These are phyloP conservation scores for Salvia hispanica DNA, from an alignment of 257 asterid genomes.

Conservation along the genomic window DNA sequence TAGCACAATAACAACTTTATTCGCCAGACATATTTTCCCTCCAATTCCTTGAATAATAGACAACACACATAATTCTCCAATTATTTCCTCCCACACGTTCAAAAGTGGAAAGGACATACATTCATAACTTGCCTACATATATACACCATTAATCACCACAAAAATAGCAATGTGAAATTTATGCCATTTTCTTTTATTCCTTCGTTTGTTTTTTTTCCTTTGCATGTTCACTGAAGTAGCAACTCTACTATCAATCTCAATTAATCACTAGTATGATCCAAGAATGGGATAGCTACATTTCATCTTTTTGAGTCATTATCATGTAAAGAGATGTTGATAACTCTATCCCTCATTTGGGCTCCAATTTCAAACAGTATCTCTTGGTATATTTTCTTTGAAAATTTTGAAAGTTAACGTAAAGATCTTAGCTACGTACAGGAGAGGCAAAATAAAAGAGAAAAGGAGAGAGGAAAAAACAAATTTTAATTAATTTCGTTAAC, in stretches of 20 bases:
- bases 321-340: slow-evolving; percentile 33
- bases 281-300: slow-evolving; percentile 30
- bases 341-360: slow-evolving; percentile 12
- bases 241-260: slow-evolving; percentile 11
- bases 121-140: slow-evolving; percentile 1
- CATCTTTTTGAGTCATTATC: slow-evolving; percentile 28
- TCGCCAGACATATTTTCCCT: not conserved
- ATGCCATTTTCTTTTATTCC: not conserved
- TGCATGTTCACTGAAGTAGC: slow-evolving; percentile 22
- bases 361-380: slow-evolving; percentile 14
- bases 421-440: slow-evolving; percentile 1
- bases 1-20: too few relatives aligned
- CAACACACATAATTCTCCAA: not conserved
- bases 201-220: not conserved
- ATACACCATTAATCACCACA: not conserved
- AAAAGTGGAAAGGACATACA: not conserved
- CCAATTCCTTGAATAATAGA: not conserved
- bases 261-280: slow-evolving; percentile 28
- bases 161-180: slow-evolving; percentile 17
- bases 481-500: not conserved
- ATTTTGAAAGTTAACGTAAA: slow-evolving; percentile 1
- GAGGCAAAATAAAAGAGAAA: not conserved
- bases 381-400: slow-evolving; percentile 8
- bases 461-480: not conserved
- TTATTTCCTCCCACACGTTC: not conserved